Evolutionary conservation across 2,329 filamentous ascomycete species (phyloP).

Genomic region (Leptodontidium sp.): DNA sequence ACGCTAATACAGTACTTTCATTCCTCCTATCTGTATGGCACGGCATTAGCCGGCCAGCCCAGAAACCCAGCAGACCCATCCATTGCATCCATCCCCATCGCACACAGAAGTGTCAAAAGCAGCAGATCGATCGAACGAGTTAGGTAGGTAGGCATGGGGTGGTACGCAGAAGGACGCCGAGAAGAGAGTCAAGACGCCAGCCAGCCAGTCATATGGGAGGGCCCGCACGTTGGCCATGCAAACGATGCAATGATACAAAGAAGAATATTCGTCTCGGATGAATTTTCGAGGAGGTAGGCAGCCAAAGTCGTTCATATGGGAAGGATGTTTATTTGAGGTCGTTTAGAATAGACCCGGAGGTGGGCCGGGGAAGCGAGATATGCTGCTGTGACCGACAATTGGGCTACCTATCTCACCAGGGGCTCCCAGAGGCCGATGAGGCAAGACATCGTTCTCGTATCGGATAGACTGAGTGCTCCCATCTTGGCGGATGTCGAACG

Average conservation of each 20-base stretch:
- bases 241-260: slow-evolving; percentile 35
- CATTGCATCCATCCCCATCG: background rate
- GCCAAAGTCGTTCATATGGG: slow-evolving; percentile 13
- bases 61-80: background rate
- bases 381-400: slow-evolving; percentile 52
- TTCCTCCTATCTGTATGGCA: background rate
- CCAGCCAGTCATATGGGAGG: slow-evolving; percentile 14
- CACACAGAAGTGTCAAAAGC: background rate
- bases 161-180: background rate
- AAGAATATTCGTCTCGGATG: slow-evolving; percentile 23
- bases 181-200: slow-evolving; percentile 18
- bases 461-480: slow-evolving; percentile 52
- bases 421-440: slow-evolving; percentile 56
- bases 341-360: slow-evolving; percentile 41
- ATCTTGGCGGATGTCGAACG: slow-evolving; percentile 65
- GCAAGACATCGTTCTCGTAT: slow-evolving; percentile 62
- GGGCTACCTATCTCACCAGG: slow-evolving; percentile 78
- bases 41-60: slow-evolving; percentile 1
- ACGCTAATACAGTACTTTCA: slow-evolving; percentile 19
- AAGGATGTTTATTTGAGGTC: background rate
- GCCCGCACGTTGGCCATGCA: background rate
- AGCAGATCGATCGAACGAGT: slow-evolving; percentile 7
- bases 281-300: slow-evolving; percentile 2
- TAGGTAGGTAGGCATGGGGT: background rate
- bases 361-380: slow-evolving; percentile 41